Percentiles rank a stretch among this genome's conserved stretches.
These are phyloP conservation scores for Trichoderma erinaceum DNA, from an alignment of 495 filamentous ascomycete species.

Conservation along the genomic window DNA sequence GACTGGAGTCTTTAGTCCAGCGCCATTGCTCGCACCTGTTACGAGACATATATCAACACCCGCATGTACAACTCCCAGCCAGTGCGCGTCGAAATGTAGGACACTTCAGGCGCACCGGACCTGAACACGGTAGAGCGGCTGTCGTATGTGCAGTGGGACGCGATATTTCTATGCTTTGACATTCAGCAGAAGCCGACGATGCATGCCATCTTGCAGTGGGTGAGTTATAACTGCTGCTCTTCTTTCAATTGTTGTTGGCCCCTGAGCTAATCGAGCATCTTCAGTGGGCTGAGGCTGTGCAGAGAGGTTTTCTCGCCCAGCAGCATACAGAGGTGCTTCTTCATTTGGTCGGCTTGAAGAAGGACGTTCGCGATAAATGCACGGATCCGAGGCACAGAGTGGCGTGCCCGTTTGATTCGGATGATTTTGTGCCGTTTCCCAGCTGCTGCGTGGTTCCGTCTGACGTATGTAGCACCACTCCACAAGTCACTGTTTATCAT, in stretches of 20 bases:
- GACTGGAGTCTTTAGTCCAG: not conserved
- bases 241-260: not conserved
- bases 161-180: conserved; percentile 28
- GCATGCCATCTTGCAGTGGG: not conserved
- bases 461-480: not conserved
- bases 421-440: not conserved
- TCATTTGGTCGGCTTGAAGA: conserved; percentile 11
- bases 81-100: conserved; percentile 28
- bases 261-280: no score
- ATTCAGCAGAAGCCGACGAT: conserved; percentile 16
- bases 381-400: not conserved
- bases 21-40: conserved; percentile 13
- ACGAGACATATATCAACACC: conserved; percentile 6
- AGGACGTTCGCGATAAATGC: not conserved
- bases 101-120: conserved; percentile 24
- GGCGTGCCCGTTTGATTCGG: not conserved
- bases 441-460: conserved; percentile 7
- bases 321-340: not conserved
- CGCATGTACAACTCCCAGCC: conserved; percentile 10
- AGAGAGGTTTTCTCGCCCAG: not conserved
- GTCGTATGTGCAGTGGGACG: conserved; percentile 28
- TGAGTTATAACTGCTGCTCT: not conserved
- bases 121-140: conserved; percentile 23
- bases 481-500: not conserved
- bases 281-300: conserved; percentile 5